Conservation (phyloP, 139 green algal genomes). For the Micromonas pusilla region DNA sequence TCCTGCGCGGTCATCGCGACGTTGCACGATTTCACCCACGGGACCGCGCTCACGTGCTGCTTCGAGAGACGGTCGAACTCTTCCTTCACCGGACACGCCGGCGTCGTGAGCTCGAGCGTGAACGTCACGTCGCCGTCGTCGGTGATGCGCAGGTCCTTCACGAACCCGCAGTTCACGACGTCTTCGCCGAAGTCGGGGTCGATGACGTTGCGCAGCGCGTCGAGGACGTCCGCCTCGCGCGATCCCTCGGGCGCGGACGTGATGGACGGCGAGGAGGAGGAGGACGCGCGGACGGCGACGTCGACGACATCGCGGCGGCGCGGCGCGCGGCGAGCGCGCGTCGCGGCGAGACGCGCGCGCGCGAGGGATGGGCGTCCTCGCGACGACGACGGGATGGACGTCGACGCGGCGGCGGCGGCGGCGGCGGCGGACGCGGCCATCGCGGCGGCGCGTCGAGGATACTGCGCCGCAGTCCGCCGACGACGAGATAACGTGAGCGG, state of each 20-base stretch:
- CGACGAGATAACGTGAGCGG: too few species aligned
- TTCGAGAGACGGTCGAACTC: conserved; percentile 61
- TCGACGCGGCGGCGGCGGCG: too few species aligned
- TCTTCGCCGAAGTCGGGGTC: conserved; percentile 95
- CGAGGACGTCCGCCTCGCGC: conserved; percentile 59
- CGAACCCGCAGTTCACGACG: conserved; percentile 94
- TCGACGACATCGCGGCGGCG: neutral
- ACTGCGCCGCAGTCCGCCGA: too few species aligned
- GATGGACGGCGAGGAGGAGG: neutral
- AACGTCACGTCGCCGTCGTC: conserved; percentile 59
- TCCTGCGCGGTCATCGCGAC: conserved; percentile 80
- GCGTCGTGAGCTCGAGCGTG: conserved; percentile 90
- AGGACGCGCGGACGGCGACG: neutral
- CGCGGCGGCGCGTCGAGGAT: too few species aligned
- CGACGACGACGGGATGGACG: too few species aligned
- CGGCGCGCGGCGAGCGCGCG: neutral
- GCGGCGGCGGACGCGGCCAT: too few species aligned
- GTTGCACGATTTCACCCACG: conserved; percentile 59
- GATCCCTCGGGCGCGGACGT: neutral
- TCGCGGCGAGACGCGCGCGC: neutral
- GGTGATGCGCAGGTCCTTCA: conserved; percentile 68
- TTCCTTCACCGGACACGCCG: conserved; percentile 95
- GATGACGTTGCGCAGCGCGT: conserved; percentile 72
- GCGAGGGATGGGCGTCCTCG: too few species aligned
- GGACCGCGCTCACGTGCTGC: conserved; percentile 34